These are phyloP conservation scores for Kalmanozyma brasiliensis DNA, from an alignment of 1,284 basidiomycete species.

Conservation along the genomic window DNA sequence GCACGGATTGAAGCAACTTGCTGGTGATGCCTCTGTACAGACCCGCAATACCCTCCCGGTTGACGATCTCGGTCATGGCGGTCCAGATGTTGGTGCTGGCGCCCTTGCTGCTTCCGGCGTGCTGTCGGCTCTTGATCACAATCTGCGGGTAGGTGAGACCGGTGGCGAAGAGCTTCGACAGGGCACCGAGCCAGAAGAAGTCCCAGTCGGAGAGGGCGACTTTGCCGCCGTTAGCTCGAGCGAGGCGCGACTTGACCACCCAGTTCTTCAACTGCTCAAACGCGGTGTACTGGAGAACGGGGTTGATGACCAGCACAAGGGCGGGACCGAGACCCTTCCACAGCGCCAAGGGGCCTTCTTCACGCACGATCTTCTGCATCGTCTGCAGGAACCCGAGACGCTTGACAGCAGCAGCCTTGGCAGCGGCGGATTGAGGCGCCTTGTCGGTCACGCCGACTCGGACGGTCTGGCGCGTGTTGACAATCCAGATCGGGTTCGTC, in stretches of 20 bases:
- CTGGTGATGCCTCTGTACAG: constrained; percentile 65
- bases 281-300: constrained; percentile 76
- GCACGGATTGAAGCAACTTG: constrained; percentile 65
- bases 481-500: constrained; percentile 83
- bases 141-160: constrained; percentile 67
- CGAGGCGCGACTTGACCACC: constrained; percentile 57
- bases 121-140: constrained; percentile 67
- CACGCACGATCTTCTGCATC: constrained; percentile 77
- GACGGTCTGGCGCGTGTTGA: constrained; percentile 78
- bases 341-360: constrained; percentile 83
- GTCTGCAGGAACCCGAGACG: constrained; percentile 72
- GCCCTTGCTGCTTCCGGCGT: constrained; percentile 55
- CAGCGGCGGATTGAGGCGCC: constrained; percentile 15
- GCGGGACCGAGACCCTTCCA: constrained; percentile 97
- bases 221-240: constrained; percentile 30
- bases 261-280: constrained; percentile 67
- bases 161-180: constrained; percentile 65
- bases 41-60: constrained; percentile 61
- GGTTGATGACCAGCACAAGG: constrained; percentile 91
- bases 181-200: constrained; percentile 67
- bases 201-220: constrained; percentile 61
- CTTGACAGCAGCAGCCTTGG: constrained; percentile 26
- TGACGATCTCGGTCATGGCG: constrained; percentile 66
- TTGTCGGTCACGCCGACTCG: constrained; percentile 56
- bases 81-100: constrained; percentile 63